A percentile compares a stretch with the other conserved stretches of the same genome.
These are phyloP conservation scores for Thymus mandschuricus DNA, from an alignment of 257 asterid species.

Conservation along the genomic window DNA sequence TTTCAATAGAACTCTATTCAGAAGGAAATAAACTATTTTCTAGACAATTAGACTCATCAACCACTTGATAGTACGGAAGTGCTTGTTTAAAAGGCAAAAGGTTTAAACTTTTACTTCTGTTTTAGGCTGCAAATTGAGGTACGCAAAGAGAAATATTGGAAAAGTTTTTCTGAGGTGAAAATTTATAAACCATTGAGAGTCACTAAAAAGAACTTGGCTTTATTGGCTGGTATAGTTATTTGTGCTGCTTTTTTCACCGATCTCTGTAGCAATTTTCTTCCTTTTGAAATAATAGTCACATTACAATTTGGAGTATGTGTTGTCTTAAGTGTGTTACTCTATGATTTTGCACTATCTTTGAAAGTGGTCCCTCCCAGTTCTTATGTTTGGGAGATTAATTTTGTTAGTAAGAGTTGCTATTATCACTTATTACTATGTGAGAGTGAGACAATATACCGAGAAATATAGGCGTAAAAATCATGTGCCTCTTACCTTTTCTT, in stretches of 20 bases:
- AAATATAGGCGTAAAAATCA: not conserved
- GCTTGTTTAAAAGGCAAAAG: not conserved
- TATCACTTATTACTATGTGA: not conserved
- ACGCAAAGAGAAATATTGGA: conserved; percentile 2
- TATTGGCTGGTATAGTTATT: conserved; percentile 3
- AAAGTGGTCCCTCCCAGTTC: not conserved
- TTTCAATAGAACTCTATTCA: conserved; percentile 22
- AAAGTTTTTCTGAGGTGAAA: conserved; percentile 18
- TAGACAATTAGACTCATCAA: conserved; percentile 19
- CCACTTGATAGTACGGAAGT: conserved; percentile 13
- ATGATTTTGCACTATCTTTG: not conserved
- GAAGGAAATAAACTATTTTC: not conserved
- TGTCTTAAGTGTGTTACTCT: conserved; percentile 9
- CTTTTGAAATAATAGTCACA: not conserved
- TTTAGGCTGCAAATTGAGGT: conserved; percentile 20
- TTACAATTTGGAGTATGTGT: not conserved
- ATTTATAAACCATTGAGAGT: not conserved
- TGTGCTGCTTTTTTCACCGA: not conserved
- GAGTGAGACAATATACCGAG: not conserved
- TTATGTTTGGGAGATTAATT: not conserved
- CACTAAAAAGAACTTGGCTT: conserved; percentile 1
- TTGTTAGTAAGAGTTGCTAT: not conserved
- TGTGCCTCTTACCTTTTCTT: not conserved
- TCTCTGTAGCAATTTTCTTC: not conserved
- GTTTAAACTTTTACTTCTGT: conserved; percentile 6